A percentile compares a stretch with the other conserved stretches of the same genome.
These are phyloP conservation scores for Neltuma alba DNA, from an alignment of 306 rosid species.

Conservation along the genomic window DNA sequence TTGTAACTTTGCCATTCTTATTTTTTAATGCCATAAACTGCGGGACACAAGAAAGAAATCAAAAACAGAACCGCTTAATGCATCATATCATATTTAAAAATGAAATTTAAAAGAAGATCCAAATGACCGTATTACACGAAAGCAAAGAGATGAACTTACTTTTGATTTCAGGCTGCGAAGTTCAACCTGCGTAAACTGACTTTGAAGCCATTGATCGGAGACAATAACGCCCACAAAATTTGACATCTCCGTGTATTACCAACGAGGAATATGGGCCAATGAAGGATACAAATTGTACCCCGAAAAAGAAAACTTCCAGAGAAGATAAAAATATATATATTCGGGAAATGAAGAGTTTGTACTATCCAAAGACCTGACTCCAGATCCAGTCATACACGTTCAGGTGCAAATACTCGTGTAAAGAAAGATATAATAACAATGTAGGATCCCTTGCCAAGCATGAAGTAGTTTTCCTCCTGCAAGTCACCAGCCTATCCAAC, in stretches of 20 bases:
- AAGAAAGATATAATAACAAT: constrained; percentile 29
- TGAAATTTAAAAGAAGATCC: constrained; percentile 17
- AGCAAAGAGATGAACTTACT: constrained; percentile 38
- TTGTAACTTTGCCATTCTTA: constrained; percentile 72
- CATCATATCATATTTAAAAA: constrained; percentile 8
- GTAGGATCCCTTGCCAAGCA: constrained; percentile 17
- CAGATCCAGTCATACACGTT: constrained; percentile 34
- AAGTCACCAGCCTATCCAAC: constrained; percentile 43
- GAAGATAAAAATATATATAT: neutral
- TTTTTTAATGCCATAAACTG: constrained; percentile 67
- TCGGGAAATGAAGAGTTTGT: constrained; percentile 8
- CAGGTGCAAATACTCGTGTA: constrained; percentile 22
- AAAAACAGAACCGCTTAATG: constrained; percentile 11
- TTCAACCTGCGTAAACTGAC: constrained; percentile 95
- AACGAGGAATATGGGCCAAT: constrained; percentile 20
- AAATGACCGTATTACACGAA: constrained; percentile 14
- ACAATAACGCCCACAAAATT: constrained; percentile 80
- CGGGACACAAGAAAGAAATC: constrained; percentile 37
- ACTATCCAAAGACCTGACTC: constrained; percentile 25
- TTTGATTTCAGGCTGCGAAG: constrained; percentile 83
- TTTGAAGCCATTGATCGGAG: constrained; percentile 91
- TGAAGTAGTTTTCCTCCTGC: constrained; percentile 34
- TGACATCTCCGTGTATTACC: constrained; percentile 61
- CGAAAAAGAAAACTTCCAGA: constrained; percentile 20
- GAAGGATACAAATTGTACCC: constrained; percentile 28